These are phyloP conservation scores for Aspergillus pseudoglaucus DNA, from an alignment of 2,329 filamentous ascomycete genomes.

Conservation along the genomic window DNA sequence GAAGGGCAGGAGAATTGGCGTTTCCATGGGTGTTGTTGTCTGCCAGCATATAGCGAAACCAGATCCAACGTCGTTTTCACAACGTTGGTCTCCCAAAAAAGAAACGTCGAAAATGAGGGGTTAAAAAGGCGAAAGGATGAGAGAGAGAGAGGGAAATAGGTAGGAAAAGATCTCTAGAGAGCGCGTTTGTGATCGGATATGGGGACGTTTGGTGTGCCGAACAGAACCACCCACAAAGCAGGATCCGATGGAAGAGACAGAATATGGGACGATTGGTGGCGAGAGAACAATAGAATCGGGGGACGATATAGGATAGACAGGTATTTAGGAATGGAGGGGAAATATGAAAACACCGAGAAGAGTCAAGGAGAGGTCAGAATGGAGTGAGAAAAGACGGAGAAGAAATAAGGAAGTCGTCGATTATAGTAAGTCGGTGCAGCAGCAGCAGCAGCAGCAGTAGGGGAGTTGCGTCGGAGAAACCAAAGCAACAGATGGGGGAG, in stretches of 20 bases:
- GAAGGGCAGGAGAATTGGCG: conserved; percentile 30
- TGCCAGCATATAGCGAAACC: conserved; percentile 35
- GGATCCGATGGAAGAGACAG: neutral
- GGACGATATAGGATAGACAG: neutral
- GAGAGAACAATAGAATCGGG: neutral
- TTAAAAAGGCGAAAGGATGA: neutral
- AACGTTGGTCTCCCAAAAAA: conserved; percentile 22
- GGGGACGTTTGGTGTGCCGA: neutral
- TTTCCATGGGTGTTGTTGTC: conserved; percentile 34
- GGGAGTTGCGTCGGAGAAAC: neutral
- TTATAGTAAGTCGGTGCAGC: neutral
- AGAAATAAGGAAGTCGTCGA: neutral
- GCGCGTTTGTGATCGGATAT: neutral
- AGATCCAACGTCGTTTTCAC: conserved; percentile 21
- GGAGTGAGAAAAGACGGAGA: neutral
- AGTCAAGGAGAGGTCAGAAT: neutral
- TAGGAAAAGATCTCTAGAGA: neutral
- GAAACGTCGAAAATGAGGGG: neutral
- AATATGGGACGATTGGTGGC: neutral
- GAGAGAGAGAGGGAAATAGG: neutral
- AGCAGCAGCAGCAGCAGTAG: neutral
- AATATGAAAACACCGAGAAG: neutral
- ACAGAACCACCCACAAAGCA: neutral
- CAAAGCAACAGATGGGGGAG: neutral
- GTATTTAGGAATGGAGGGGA: neutral